Percentiles rank a stretch among this genome's conserved stretches.
Evolutionary conservation across 1,284 basidiomycete species (phyloP).

Genomic region (Ustilago esculenta): DNA sequence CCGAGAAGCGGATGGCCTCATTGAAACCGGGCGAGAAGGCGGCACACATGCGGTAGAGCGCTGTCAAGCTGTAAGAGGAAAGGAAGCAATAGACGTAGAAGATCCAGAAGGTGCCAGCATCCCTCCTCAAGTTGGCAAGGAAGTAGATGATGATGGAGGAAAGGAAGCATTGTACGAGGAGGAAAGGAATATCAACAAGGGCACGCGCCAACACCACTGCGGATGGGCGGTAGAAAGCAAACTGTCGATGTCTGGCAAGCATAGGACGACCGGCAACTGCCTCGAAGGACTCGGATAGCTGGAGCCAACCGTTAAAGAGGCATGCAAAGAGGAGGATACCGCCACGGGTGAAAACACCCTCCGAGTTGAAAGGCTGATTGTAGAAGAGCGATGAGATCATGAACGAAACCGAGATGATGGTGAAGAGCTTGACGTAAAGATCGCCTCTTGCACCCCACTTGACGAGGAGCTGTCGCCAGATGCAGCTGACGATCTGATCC

Average conservation of each 20-base stretch:
- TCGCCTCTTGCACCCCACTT: constrained; percentile 50
- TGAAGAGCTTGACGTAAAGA: constrained; percentile 53
- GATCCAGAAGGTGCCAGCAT: constrained; percentile 68
- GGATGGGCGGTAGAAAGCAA: constrained; percentile 64
- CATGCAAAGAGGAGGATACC: constrained; percentile 69
- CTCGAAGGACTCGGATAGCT: constrained; percentile 69
- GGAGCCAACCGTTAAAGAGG: constrained; percentile 66
- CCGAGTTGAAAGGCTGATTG: constrained; percentile 44
- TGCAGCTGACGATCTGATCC: constrained; percentile 49
- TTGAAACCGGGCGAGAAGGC: constrained; percentile 67
- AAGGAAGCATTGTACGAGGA: constrained; percentile 66
- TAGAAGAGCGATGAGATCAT: constrained; percentile 55
- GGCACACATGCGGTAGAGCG: constrained; percentile 51
- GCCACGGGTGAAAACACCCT: constrained; percentile 57
- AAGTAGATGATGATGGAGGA: constrained; percentile 68
- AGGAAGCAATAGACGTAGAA: constrained; percentile 70
- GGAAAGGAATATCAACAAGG: constrained; percentile 68
- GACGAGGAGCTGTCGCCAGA: constrained; percentile 56
- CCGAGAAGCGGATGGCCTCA: constrained; percentile 47
- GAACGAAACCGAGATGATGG: constrained; percentile 58
- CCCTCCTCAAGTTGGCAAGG: constrained; percentile 35
- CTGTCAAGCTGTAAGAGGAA: constrained; percentile 49
- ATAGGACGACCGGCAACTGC: constrained; percentile 70
- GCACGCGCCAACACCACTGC: constrained; percentile 53
- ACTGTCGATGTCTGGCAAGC: constrained; percentile 42